phyloP scores from a whole-genome alignment of 352 stramenopile species.

The Halophytophthora batemanensis region DNA sequence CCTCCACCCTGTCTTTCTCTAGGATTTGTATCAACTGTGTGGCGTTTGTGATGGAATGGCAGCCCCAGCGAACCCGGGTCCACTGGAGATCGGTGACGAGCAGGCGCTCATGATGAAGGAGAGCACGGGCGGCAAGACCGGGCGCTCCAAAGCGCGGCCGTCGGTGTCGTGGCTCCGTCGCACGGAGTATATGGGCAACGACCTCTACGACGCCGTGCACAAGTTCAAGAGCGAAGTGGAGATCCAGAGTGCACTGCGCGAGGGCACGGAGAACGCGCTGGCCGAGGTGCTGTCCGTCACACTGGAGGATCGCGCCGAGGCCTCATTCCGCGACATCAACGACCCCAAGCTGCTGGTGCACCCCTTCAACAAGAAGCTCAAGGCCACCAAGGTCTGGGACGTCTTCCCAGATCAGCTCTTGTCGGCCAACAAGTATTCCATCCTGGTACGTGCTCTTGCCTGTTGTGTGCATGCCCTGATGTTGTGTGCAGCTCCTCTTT shows the following conservation, averaged over 20 bases:
- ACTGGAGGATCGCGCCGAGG: slow-evolving; percentile 75
- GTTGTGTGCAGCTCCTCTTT: not conserved
- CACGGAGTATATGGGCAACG: slow-evolving; percentile 85
- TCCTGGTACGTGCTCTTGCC: slow-evolving; percentile 46
- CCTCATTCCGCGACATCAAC: slow-evolving; percentile 72
- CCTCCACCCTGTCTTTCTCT: not conserved
- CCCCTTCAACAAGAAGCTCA: slow-evolving; percentile 81
- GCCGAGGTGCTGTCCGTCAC: slow-evolving; percentile 68
- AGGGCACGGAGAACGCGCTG: slow-evolving; percentile 78
- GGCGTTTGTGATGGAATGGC: slow-evolving; percentile 1
- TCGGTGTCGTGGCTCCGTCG: slow-evolving; percentile 77
- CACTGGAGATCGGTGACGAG: slow-evolving; percentile 71
- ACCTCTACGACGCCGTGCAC: slow-evolving; percentile 82
- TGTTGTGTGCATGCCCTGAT: not conserved
- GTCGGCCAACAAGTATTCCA: slow-evolving; percentile 78
- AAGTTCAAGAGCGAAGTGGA: slow-evolving; percentile 88
- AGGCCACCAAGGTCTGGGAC: slow-evolving; percentile 79
- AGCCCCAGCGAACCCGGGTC: slow-evolving; percentile 47
- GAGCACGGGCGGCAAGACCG: slow-evolving; percentile 33
- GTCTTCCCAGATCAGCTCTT: slow-evolving; percentile 80
- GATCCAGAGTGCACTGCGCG: slow-evolving; percentile 76
- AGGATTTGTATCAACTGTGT: not conserved
- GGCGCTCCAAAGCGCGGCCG: slow-evolving; percentile 63
- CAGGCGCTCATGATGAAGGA: slow-evolving; percentile 83
- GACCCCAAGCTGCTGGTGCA: slow-evolving; percentile 67